These are phyloP conservation scores for Cutaneotrichosporon sp. DNA, from an alignment of 1,284 basidiomycete genomes.

Conservation along the genomic window DNA sequence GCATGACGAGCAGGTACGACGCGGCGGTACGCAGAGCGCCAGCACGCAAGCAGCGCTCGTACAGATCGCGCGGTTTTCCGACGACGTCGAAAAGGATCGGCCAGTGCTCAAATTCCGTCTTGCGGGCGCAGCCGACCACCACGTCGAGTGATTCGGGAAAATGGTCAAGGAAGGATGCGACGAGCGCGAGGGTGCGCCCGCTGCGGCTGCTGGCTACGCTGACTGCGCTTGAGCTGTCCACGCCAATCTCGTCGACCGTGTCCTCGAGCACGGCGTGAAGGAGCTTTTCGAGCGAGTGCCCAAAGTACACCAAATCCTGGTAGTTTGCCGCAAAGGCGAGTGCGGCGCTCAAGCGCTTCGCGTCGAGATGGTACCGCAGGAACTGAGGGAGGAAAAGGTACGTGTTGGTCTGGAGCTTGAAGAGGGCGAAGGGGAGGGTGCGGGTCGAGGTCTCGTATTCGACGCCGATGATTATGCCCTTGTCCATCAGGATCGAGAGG, in stretches of 20 bases:
- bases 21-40: conserved; percentile 83
- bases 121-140: conserved; percentile 92
- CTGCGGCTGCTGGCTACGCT: background rate
- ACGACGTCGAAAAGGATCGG: conserved; percentile 81
- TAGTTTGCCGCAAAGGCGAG: conserved; percentile 85
- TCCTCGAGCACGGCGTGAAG: conserved; percentile 91
- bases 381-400: conserved; percentile 94
- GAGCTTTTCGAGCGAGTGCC: conserved; percentile 90
- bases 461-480: conserved; percentile 95
- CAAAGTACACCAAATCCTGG: conserved; percentile 84
- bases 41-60: conserved; percentile 80
- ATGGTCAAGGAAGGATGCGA: conserved; percentile 89
- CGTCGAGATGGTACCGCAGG: conserved; percentile 76
- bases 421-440: conserved; percentile 85
- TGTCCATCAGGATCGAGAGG: conserved; percentile 94
- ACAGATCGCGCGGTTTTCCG: conserved; percentile 84
- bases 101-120: conserved; percentile 95
- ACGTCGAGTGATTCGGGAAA: conserved; percentile 88
- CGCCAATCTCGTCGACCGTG: conserved; percentile 59
- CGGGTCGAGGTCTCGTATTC: conserved; percentile 80
- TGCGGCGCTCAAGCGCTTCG: conserved; percentile 70
- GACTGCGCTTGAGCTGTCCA: background rate
- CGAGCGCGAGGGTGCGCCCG: conserved; percentile 61
- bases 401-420: conserved; percentile 88
- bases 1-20: conserved; percentile 88